Evolutionary conservation across 805 yeast genomes (phyloP).

Genomic region (Cyberlindnera suaveolens): DNA sequence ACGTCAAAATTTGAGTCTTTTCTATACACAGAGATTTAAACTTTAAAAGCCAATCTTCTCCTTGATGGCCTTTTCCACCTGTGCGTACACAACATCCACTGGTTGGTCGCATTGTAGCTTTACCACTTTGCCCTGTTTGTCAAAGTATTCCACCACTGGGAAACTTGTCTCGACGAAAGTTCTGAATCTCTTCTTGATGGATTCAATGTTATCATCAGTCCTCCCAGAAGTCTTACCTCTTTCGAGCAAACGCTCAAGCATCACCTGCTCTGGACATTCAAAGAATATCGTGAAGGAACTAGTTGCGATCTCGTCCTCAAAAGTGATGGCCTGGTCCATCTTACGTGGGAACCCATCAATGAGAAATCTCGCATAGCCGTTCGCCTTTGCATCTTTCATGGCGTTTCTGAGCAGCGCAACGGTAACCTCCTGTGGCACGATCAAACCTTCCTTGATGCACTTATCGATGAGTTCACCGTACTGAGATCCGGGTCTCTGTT

Average conservation of each 20-base stretch:
- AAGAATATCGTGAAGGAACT: slow-evolving; percentile 68
- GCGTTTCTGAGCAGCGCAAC: slow-evolving; percentile 78
- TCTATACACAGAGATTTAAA: background rate
- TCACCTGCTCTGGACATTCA: slow-evolving; percentile 76
- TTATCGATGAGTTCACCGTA: slow-evolving; percentile 81
- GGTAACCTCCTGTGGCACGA: slow-evolving; percentile 92
- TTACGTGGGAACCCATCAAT: slow-evolving; percentile 97
- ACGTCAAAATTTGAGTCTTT: background rate
- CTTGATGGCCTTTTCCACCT: slow-evolving; percentile 63
- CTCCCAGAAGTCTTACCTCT: slow-evolving; percentile 96
- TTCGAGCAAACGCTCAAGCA: slow-evolving; percentile 78
- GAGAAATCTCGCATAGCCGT: slow-evolving; percentile 58
- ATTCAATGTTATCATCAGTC: slow-evolving; percentile 86
- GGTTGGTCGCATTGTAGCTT: slow-evolving; percentile 73
- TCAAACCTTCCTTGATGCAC: slow-evolving; percentile 79
- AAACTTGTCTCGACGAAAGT: slow-evolving; percentile 82
- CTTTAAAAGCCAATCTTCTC: slow-evolving; percentile 26
- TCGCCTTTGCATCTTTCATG: slow-evolving; percentile 44
- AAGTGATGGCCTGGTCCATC: slow-evolving; percentile 96
- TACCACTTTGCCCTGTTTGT: slow-evolving; percentile 66
- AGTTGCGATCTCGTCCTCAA: slow-evolving; percentile 72
- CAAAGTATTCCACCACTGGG: slow-evolving; percentile 89
- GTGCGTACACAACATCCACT: slow-evolving; percentile 67
- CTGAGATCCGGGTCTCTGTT: slow-evolving; percentile 71
- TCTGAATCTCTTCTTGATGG: slow-evolving; percentile 82